These are phyloP conservation scores for Tuber brumale DNA, from an alignment of 495 filamentous ascomycete genomes.

Conservation along the genomic window DNA sequence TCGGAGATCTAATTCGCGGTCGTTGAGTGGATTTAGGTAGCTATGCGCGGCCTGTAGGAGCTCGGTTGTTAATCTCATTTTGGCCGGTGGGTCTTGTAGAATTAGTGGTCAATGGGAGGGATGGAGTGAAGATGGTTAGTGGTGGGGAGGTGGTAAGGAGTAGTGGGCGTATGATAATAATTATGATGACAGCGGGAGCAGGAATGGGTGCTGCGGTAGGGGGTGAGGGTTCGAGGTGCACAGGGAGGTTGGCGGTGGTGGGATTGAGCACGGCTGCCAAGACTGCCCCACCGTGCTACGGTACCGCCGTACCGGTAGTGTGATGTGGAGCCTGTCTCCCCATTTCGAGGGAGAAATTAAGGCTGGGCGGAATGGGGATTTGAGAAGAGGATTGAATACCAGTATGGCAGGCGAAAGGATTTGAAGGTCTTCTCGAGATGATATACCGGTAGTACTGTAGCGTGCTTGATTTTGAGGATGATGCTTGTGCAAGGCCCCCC, in stretches of 20 bases:
- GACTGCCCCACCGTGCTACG: not conserved
- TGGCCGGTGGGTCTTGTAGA: constrained; percentile 16
- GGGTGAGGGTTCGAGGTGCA: constrained; percentile 46
- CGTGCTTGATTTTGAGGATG: not conserved
- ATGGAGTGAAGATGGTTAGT: not conserved
- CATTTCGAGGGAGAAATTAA: not conserved
- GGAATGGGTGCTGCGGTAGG: constrained; percentile 48
- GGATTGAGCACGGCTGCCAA: constrained; percentile 23
- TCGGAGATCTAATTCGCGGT: constrained; percentile 98
- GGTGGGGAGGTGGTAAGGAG: not conserved
- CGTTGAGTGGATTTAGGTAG: constrained; percentile 95
- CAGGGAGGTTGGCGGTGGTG: not conserved
- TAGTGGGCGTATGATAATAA: not conserved
- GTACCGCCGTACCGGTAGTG: too few species aligned
- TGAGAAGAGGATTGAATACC: not conserved
- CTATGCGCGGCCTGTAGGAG: constrained; percentile 85
- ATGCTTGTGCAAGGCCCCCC: not conserved
- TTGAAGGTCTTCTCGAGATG: not conserved
- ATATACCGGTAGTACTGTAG: not conserved
- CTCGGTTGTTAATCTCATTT: constrained; percentile 90
- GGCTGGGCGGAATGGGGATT: not conserved
- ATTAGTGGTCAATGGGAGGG: not conserved
- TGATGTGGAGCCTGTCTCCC: not conserved
- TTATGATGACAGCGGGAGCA: not conserved
- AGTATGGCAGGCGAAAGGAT: not conserved